Evolutionary conservation across 352 stramenopile species (phyloP).

Genomic region (Phytophthora pinifolia): DNA sequence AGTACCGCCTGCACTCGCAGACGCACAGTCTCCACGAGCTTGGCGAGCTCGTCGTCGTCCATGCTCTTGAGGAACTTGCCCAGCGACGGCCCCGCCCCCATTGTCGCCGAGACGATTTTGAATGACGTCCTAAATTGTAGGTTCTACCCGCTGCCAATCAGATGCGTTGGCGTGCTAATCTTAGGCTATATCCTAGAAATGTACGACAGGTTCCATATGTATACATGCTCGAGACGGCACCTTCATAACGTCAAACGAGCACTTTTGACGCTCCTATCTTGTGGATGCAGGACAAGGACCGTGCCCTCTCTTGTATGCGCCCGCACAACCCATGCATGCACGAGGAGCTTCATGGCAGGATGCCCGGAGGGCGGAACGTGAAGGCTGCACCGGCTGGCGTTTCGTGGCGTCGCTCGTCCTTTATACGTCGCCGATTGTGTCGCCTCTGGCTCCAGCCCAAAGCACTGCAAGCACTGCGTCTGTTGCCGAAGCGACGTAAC

Average conservation of each 20-base stretch:
- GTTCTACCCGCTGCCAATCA: no score
- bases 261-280: no score
- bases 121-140: no score
- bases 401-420: constrained; percentile 9
- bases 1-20: not conserved
- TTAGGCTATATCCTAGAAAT: no score
- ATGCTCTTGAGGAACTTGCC: constrained; percentile 57
- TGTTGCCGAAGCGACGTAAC: constrained; percentile 15
- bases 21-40: constrained; percentile 47
- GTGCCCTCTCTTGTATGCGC: no score
- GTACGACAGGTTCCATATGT: no score
- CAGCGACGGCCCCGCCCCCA: constrained; percentile 52
- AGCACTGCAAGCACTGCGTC: not conserved
- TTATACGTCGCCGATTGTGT: constrained; percentile 13
- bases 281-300: no score
- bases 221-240: no score
- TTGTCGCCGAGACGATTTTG: constrained; percentile 14
- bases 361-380: constrained; percentile 12
- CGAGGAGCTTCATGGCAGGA: constrained; percentile 1
- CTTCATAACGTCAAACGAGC: no score
- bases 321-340: no score
- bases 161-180: no score
- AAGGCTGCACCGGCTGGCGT: constrained; percentile 14
- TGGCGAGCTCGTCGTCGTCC: constrained; percentile 58
- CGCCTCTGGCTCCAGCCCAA: constrained; percentile 7